Base-by-base conservation (phyloP, 2,329 filamentous ascomycete species). In the Fusarium nelsonii region DNA sequence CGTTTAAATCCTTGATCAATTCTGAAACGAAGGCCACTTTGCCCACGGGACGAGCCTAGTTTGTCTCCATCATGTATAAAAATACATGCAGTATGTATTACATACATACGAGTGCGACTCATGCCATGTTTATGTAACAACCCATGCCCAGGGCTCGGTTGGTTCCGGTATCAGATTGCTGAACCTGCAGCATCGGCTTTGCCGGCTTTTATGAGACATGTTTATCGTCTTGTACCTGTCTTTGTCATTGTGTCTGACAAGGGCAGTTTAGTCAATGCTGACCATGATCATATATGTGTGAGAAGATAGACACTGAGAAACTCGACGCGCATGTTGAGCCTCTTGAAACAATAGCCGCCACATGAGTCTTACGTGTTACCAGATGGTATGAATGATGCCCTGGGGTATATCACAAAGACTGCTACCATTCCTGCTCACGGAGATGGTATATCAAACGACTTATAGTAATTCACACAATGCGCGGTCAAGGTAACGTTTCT, bases 1-100 rank as follows among this genome's bases (percentile, higher is more conserved):
- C 46, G 55, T 66, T 34, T 51, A 44, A 58, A 62, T 37, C 57
- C 63, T 51, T 57, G 52, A 41, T 45, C 36, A 39, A 54, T 23
- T 60, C 58, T 68, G 67, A 68, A 70, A 70, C 67, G 32, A 68
- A 60, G 45, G 53, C 56, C 51, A 50, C 45, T 56, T 39, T 43
- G 16, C 30, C n/a, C 34, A 46, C 44, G 49, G 58, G 65, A 58
- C 32, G 58, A 60, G 51, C 58, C 58, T 57, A 68, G 48, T 49
- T 39, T 41, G 23, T 63, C 49, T 50, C 45, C 53, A 48, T 53
- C 36, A 26, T 43, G 53, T 56, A 37, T 44, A 34, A 28, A 37
- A 48, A 41, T 50, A 50, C 33, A 39, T 50, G 48, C 33, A 32
- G 16, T 16, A 32, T 45, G 18, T 11, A 32, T 45, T 18, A n/a